Evolutionary conservation across 176 grass and related monocot genomes (phyloP), one percentile per base, ranked within the genome.

Genomic region (Oryza brachyantha): DNA sequence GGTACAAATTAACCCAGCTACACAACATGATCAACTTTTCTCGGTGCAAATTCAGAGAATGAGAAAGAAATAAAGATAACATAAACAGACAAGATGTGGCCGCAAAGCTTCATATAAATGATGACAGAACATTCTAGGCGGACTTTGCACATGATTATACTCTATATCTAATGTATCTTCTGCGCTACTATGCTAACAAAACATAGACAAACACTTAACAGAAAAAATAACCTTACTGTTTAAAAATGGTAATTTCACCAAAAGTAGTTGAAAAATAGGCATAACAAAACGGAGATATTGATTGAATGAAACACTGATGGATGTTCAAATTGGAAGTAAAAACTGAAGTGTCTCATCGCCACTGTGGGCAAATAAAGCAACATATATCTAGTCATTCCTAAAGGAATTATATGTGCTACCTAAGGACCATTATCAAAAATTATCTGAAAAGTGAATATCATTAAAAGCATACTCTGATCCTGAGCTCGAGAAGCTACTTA

Each of bases 311-410:
- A 66, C 5, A 73, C 46, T 32, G 21, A 65, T 39, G 54, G 19
- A 65, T 73, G 75, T 73, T 73, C 45, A 66, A 73, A 85, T 17
- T 72, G 43, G 58, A 72, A 39, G 24, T 39, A 27, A 75, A 75
- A 39, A 17, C 34, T 40, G 13, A 64, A 13, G 2, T 3, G 55
- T 8, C 72, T 60, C 66, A 24, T 77, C 48, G 26, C 64, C 29
- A 55, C 32, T 55, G 22, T 29, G 22, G 32, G 29, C 50, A 52
- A 3, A 14, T 43, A 32, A 67, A 32, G 21, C 36, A 77, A 68
- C 61, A 83, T 25, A 60, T 43, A 64, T 21, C 62, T 48, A 35
- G 4, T 38, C 32, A 19, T 29, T 12, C 11, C 62, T 8, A 16
- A 39, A 55, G 32, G 14, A 66, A 74, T 36, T 36, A 37, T 8